Percentiles rank a stretch among this genome's conserved stretches.
Conservation (phyloP, 257 asterid genomes). For the Solanum ossicruentum region DNA sequence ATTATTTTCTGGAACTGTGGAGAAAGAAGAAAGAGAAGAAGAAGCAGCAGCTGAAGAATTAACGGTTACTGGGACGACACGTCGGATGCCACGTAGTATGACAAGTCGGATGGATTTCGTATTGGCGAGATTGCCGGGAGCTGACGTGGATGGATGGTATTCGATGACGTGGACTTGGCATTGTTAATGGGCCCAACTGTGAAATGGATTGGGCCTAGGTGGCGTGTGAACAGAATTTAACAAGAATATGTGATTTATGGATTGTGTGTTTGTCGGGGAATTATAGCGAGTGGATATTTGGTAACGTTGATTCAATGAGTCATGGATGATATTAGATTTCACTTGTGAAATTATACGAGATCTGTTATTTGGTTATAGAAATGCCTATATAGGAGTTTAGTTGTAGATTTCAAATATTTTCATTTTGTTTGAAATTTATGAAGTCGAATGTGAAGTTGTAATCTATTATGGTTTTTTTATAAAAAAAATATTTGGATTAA, state of each 20-base stretch:
- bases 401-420: too few species aligned
- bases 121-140: conserved; percentile 1
- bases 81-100: conserved; percentile 10
- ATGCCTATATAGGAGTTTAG: too few species aligned
- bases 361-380: too few species aligned
- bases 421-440: too few species aligned
- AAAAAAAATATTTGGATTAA: too few species aligned
- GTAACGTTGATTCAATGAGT: too few species aligned
- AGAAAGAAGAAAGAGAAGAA: background rate
- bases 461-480: too few species aligned
- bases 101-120: conserved; percentile 11
- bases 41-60: background rate
- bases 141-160: background rate
- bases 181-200: background rate
- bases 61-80: background rate
- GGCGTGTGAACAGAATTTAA: background rate
- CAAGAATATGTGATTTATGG: background rate
- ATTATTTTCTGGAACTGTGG: background rate
- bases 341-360: too few species aligned
- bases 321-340: too few species aligned
- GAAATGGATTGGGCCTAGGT: background rate
- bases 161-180: conserved; percentile 10
- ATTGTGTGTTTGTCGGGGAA: background rate
- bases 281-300: too few species aligned
- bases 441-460: too few species aligned